Percentiles rank a stretch among this genome's conserved stretches.
Conservation (phyloP, 768 basidiomycete genomes). For the Mycena albidolilacea region DNA sequence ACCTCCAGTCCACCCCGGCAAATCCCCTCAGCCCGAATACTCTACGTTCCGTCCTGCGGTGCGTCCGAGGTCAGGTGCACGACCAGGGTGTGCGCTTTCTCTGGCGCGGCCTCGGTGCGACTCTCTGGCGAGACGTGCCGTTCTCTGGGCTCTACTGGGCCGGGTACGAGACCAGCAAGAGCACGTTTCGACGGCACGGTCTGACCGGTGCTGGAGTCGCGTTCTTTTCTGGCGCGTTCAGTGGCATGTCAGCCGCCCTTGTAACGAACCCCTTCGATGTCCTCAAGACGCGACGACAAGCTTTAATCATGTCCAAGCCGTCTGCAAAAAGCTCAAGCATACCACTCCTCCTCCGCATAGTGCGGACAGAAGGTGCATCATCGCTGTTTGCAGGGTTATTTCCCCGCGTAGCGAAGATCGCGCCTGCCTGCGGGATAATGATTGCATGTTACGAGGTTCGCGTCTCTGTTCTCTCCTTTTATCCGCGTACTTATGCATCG, state of each 20-base stretch:
- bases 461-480: slow-evolving; percentile 22
- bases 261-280: slow-evolving; percentile 97
- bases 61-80: slow-evolving; percentile 72
- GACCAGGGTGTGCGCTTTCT: slow-evolving; percentile 77
- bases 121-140: slow-evolving; percentile 97
- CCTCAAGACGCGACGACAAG: slow-evolving; percentile 94
- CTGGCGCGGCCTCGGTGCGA: slow-evolving; percentile 93
- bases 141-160: slow-evolving; percentile 99
- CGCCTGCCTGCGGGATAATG: slow-evolving; percentile 99
- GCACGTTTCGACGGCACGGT: slow-evolving; percentile 66
- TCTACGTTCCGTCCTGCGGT: slow-evolving; percentile 78
- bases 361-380: slow-evolving; percentile 82
- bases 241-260: slow-evolving; percentile 89
- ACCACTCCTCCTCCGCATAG: slow-evolving; percentile 76
- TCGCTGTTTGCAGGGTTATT: slow-evolving; percentile 89
- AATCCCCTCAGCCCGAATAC: slow-evolving; percentile 82
- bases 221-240: slow-evolving; percentile 91
- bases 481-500: slow-evolving; percentile 30
- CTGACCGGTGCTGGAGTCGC: slow-evolving; percentile 76
- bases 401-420: slow-evolving; percentile 95
- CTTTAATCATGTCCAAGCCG: slow-evolving; percentile 76
- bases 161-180: slow-evolving; percentile 90
- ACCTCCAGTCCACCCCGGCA: slow-evolving; percentile 89
- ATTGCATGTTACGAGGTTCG: slow-evolving; percentile 94
- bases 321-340: slow-evolving; percentile 65